Base-by-base conservation (phyloP, 192 early-diverging fungal species). In the Coemansia sp. region DNA sequence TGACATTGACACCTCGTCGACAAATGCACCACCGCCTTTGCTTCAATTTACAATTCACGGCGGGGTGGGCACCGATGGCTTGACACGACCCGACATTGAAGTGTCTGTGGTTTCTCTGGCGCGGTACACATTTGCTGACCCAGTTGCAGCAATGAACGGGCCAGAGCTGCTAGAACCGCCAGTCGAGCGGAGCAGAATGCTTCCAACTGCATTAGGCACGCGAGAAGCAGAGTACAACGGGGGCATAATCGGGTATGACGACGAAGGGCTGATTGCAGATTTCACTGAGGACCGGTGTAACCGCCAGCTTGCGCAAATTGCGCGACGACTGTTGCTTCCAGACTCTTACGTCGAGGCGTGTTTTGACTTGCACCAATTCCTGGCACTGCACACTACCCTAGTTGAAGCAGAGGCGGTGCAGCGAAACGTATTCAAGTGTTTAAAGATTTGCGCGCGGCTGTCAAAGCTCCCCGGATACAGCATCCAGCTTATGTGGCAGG, bases 401-500 rank as follows among this genome's bases (percentile, higher is more conserved):
- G 33, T 73, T 12, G 56, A 58, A 18, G 40, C 58, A 15, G 70
- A 79, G 50, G 39, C 66, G 1, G 70, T 73, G 50, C 70, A 79
- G 56, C 62, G 76, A 39, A 79, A 79, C 38, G 62, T 68, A n/a
- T 79, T 79, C 60, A 79, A 79, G 36, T 79, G 76, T 36, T 14
- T 79, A 2, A 79, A 79, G 63, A 73, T 79, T 14, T 79, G 76
- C 33, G 76, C 76, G 4, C 62, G 76, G 8, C 56, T 79, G 46
- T 79, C 76, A 1, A 79, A 79, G 60, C 76, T 79, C 8, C 76
- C 60, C 34, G 76, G 76, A 3, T 79, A 79, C 60, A 70, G 52
- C 50, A 73, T 79, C 46, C 70, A 79, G 53, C 52, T 72, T 4
- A 79, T 79, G 76, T 79, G 76, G 76, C 76, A 79, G 44, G 60